phyloP scores from a whole-genome alignment of 768 basidiomycete genomes.

The Trametes punicea region DNA sequence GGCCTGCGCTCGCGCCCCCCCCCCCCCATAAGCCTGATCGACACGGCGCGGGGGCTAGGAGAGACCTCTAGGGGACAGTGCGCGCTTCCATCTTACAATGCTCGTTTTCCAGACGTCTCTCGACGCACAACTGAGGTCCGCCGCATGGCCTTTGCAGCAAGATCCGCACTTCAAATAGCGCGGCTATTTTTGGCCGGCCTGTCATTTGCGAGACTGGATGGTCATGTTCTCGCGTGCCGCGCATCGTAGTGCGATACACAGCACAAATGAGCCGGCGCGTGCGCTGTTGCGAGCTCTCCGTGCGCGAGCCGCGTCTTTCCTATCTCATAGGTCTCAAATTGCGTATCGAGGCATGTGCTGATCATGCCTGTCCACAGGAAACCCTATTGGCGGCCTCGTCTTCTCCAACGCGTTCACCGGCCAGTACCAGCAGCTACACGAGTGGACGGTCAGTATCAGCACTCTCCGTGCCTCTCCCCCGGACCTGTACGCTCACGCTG shows the following conservation, averaged over 20 bases:
- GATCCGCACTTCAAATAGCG: too few relatives aligned
- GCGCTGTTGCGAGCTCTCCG: too few relatives aligned
- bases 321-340: too few relatives aligned
- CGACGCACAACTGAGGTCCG: too few relatives aligned
- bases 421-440: constrained; percentile 51
- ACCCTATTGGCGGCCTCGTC: constrained; percentile 66
- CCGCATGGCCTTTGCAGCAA: too few relatives aligned
- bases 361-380: constrained; percentile 33
- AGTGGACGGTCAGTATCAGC: constrained; percentile 61
- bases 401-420: constrained; percentile 66
- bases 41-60: background rate
- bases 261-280: too few relatives aligned
- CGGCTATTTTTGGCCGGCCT: too few relatives aligned
- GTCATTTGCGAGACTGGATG: too few relatives aligned
- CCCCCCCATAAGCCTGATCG: background rate
- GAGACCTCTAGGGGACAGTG: background rate
- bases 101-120: background rate
- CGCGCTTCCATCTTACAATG: background rate
- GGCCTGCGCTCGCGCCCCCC: background rate
- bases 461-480: background rate
- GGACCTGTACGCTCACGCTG: background rate
- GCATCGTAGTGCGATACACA: background rate
- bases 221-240: background rate
- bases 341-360: too few relatives aligned
- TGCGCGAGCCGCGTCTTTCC: too few relatives aligned